Percentiles rank a stretch among this genome's conserved stretches.
Conservation (phyloP, 768 basidiomycete species). For the Collybia sordida region DNA sequence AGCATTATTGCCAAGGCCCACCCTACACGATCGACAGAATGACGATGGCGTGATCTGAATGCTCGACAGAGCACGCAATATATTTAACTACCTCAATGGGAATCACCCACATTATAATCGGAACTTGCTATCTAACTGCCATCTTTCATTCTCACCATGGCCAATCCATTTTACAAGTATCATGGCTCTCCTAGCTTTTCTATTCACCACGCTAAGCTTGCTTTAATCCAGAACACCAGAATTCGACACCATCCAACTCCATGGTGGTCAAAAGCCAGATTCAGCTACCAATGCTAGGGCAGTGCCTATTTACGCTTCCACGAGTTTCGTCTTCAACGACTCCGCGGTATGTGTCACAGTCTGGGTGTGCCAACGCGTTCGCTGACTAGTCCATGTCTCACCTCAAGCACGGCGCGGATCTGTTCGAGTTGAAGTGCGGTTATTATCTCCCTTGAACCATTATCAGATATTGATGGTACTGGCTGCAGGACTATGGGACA, state of each 20-base stretch:
- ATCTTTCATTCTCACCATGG: slow-evolving; percentile 18
- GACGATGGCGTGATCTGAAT: background rate
- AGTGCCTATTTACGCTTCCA: slow-evolving; percentile 74
- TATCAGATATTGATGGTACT: background rate
- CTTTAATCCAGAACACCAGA: slow-evolving; percentile 49
- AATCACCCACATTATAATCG: background rate
- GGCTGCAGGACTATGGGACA: slow-evolving; percentile 47
- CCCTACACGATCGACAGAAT: too few relatives aligned
- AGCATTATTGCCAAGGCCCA: too few relatives aligned
- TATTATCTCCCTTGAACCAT: background rate
- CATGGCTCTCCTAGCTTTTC: slow-evolving; percentile 8
- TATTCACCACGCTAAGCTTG: background rate
- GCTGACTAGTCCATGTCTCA: background rate
- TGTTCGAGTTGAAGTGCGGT: slow-evolving; percentile 61
- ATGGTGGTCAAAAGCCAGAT: slow-evolving; percentile 71
- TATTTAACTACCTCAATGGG: background rate
- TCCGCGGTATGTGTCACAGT: slow-evolving; percentile 43
- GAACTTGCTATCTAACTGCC: too few relatives aligned
- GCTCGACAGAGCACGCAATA: background rate
- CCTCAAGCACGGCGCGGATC: slow-evolving; percentile 64
- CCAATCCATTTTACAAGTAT: slow-evolving; percentile 37
- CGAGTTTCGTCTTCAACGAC: slow-evolving; percentile 73
- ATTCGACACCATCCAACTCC: slow-evolving; percentile 80
- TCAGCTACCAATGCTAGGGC: slow-evolving; percentile 70
- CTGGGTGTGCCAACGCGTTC: background rate